Evolutionary conservation across 805 yeast species (phyloP).

Genomic region (Monosporozyma servazzii): DNA sequence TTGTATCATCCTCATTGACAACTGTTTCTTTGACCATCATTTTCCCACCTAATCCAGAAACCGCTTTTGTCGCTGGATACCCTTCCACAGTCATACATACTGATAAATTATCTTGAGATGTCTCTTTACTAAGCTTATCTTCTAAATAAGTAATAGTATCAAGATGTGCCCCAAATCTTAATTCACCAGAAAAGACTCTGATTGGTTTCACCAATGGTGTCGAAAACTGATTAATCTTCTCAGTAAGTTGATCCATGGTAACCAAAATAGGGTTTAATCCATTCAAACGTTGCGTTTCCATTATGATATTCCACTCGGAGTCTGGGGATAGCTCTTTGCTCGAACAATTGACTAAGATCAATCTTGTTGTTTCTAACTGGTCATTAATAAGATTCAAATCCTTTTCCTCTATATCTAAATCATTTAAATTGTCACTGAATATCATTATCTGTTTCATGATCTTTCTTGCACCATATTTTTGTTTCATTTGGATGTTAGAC

Average conservation of each 20-base stretch:
- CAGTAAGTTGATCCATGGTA: slow-evolving; percentile 14
- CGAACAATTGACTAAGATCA: slow-evolving; percentile 19
- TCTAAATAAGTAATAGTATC: slow-evolving; percentile 3
- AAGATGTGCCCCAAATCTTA: slow-evolving; percentile 22
- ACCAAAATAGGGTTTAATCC: slow-evolving; percentile 4
- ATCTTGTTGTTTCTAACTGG: slow-evolving; percentile 14
- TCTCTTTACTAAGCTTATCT: slow-evolving; percentile 1
- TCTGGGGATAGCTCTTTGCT: not conserved
- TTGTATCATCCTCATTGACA: slow-evolving; percentile 3
- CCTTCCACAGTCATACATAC: slow-evolving; percentile 46
- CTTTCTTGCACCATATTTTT: slow-evolving; percentile 17
- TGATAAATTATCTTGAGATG: slow-evolving; percentile 25
- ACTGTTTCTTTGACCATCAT: slow-evolving; percentile 13
- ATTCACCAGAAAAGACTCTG: slow-evolving; percentile 23
- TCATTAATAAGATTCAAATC: slow-evolving; percentile 18
- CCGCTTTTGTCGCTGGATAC: slow-evolving; percentile 40
- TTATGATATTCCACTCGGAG: slow-evolving; percentile 14
- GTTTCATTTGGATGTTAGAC: slow-evolving; percentile 19
- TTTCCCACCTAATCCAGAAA: slow-evolving; percentile 15
- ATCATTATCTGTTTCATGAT: slow-evolving; percentile 19
- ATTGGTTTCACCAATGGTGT: slow-evolving; percentile 22
- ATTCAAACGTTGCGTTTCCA: slow-evolving; percentile 13
- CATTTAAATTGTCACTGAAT: slow-evolving; percentile 20
- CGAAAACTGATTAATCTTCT: slow-evolving; percentile 11
- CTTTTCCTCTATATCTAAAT: slow-evolving; percentile 18